Conservation (phyloP, 257 asterid species). For the Petunia secreta region DNA sequence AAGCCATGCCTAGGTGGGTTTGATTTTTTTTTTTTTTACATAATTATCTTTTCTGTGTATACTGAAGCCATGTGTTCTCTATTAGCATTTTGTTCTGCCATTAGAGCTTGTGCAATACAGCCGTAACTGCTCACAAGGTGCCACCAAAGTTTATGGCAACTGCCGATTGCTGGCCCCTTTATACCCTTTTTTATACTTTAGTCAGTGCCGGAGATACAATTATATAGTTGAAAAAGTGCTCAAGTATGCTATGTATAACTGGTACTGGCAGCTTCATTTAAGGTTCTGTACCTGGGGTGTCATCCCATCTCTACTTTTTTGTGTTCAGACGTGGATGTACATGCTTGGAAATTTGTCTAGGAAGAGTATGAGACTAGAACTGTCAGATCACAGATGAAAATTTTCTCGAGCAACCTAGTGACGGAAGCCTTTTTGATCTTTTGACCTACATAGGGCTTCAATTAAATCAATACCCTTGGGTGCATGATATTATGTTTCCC, state of each 20-base stretch:
- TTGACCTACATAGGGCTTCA: neutral
- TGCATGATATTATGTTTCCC: neutral
- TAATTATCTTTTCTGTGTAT: neutral
- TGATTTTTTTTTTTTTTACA: neutral
- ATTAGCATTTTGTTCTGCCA: neutral
- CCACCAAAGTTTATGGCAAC: neutral
- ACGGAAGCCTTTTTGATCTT: neutral
- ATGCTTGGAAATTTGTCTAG: neutral
- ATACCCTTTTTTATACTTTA: neutral
- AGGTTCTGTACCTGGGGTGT: neutral
- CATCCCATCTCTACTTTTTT: neutral
- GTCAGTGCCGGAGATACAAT: neutral
- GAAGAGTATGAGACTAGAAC: neutral
- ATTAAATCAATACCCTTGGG: neutral
- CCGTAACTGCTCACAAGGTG: slow-evolving; percentile 11
- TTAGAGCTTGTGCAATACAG: neutral
- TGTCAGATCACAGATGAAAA: neutral
- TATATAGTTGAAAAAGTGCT: neutral
- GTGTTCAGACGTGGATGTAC: slow-evolving; percentile 2
- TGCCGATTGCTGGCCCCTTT: neutral
- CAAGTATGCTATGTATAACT: neutral
- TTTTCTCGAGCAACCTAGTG: neutral
- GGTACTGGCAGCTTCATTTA: neutral
- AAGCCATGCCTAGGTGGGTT: slow-evolving; percentile 59
- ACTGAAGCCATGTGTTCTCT: neutral